Evolutionary conservation across 1,284 basidiomycete species (phyloP), one percentile per base, ranked within the genome.

Genomic region (Ustilago vetiveriae): DNA sequence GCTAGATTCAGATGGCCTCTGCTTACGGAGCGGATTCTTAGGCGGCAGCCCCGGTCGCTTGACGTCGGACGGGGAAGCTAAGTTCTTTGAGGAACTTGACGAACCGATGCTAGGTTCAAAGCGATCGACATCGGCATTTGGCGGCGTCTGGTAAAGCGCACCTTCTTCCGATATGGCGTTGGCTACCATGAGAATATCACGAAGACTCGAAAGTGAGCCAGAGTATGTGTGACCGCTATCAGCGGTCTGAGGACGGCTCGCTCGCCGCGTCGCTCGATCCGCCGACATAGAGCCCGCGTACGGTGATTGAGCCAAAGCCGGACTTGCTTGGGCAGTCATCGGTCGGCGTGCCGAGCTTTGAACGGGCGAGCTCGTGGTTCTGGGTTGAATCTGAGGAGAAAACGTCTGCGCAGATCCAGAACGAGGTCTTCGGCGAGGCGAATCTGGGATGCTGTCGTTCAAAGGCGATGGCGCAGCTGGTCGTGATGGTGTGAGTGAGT

Each of bases 11-110:
- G 65, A 52, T 6, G 67, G 67, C 23, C 57, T 40, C n/a, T 66
- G 63, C 16, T 55, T 66, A 11, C 68, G 68, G 2, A 71, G 47
- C 11, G 68, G 68, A 40, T 71, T 71, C 47, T 71, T 71, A 4
- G 68, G 68, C 11, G 68, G 68, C 14, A 71, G 37, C 3, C 68
- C 68, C 6, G 68, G 68, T 26, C 52, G 43, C 41, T 24, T 51
- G 4, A 36, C 24, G 6, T 55, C 59, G 38, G 17, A 26, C 3
- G 54, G 54, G 5, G 58, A 54, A 8, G 32, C 30, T 11, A 24
- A 30, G 6, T 29, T 11, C 6, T 29, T 43, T 6, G 45, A 30
- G 11, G 44, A n/a, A 21, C 48, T 8, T n/a, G 43, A 37, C 2
- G 22, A 19, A 16, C 36, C 45, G 0, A 26, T 7, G 36, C 21